Percentiles rank a stretch among this genome's conserved stretches.
Conservation (phyloP, 169 alveolate genomes). For the Plasmodium reichenowi region DNA sequence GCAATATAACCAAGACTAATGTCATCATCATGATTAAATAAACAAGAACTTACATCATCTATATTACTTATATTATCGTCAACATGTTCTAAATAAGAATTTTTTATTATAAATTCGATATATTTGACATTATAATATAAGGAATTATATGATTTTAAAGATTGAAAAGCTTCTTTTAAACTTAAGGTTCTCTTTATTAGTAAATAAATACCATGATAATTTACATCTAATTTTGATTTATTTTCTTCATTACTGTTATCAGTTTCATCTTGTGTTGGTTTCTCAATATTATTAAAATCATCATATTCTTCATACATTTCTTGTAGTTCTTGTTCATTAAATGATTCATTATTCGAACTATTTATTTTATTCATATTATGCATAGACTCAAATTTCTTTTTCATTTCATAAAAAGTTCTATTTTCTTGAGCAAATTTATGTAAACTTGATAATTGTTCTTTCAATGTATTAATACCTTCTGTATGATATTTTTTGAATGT, state of each 20-base stretch:
- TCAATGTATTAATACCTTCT: background rate
- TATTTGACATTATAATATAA: conserved; percentile 6
- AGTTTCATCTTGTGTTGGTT: background rate
- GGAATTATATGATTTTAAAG: background rate
- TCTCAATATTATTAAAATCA: background rate
- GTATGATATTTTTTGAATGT: conserved; percentile 20
- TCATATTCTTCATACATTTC: conserved; percentile 7
- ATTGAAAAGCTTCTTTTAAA: conserved; percentile 28
- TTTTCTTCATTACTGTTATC: background rate
- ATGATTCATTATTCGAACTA: background rate
- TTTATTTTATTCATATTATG: conserved; percentile 16
- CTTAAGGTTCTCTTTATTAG: conserved; percentile 10
- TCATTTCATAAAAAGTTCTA: conserved; percentile 31
- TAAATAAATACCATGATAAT: conserved; percentile 38
- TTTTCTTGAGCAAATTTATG: conserved; percentile 15
- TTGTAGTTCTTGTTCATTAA: background rate
- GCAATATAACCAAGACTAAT: conserved; percentile 15
- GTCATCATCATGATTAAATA: conserved; percentile 25
- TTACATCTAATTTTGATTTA: background rate
- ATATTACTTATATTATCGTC: conserved; percentile 42
- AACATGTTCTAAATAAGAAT: conserved; percentile 14
- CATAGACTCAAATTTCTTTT: conserved; percentile 16
- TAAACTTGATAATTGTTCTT: conserved; percentile 18
- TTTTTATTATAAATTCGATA: conserved; percentile 53
- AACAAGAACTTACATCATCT: conserved; percentile 17